Percentiles rank a stretch among this genome's conserved stretches.
Evolutionary conservation across 2,329 filamentous ascomycete genomes (phyloP).

Genomic region (Nigrospora oryzae): DNA sequence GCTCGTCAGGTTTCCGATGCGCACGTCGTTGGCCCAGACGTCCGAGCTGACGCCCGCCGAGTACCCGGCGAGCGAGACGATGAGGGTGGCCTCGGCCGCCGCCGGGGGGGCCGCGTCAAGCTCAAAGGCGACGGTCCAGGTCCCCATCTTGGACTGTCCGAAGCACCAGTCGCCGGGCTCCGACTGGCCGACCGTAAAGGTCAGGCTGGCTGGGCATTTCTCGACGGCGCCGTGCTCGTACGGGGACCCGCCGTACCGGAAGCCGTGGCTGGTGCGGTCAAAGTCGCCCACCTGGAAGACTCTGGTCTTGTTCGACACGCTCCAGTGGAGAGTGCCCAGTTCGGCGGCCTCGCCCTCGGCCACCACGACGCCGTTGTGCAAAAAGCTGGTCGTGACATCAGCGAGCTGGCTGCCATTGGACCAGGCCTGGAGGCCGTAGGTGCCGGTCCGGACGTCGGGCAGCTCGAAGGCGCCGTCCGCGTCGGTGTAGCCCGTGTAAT

Average conservation of each 20-base stretch:
- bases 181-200: slow-evolving; percentile 29
- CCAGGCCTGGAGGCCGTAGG: slow-evolving; percentile 41
- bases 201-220: slow-evolving; percentile 33
- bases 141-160: slow-evolving; percentile 29
- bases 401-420: slow-evolving; percentile 32
- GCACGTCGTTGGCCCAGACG: slow-evolving; percentile 29
- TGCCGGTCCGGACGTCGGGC: slow-evolving; percentile 30
- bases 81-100: slow-evolving; percentile 23
- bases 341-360: slow-evolving; percentile 21
- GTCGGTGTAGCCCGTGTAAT: slow-evolving; percentile 39
- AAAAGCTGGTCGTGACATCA: slow-evolving; percentile 35
- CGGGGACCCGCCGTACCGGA: slow-evolving; percentile 30
- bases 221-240: slow-evolving; percentile 34
- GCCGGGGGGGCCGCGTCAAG: background rate
- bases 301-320: slow-evolving; percentile 23
- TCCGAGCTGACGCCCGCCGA: slow-evolving; percentile 28
- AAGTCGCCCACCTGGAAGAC: slow-evolving; percentile 41
- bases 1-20: slow-evolving; percentile 31
- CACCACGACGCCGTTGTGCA: slow-evolving; percentile 30
- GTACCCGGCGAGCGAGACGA: slow-evolving; percentile 34
- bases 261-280: slow-evolving; percentile 35
- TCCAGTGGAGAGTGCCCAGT: slow-evolving; percentile 31
- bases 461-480: slow-evolving; percentile 32
- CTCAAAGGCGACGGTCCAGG: slow-evolving; percentile 25
- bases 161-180: slow-evolving; percentile 38